These are phyloP conservation scores for Skeletonema menzelii DNA, from an alignment of 108 stramenopile genomes.

Conservation along the genomic window DNA sequence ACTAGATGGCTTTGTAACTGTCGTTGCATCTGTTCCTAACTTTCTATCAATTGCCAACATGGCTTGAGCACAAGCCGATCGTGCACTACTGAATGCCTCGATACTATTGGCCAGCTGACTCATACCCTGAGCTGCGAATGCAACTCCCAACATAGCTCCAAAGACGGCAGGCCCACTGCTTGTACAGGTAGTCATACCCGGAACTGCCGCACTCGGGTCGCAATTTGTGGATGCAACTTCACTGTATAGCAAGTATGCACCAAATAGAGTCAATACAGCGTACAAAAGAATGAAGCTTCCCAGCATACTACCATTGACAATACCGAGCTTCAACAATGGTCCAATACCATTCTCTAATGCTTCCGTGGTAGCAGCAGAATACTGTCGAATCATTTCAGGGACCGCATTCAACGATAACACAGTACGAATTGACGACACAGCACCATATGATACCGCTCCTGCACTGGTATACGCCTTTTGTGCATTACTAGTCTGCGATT, in stretches of 20 bases:
- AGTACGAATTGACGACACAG: constrained; percentile 49
- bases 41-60: constrained; percentile 60
- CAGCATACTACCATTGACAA: constrained; percentile 68
- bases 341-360: constrained; percentile 50
- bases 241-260: constrained; percentile 58
- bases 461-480: constrained; percentile 54
- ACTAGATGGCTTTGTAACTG: constrained; percentile 27
- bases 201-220: constrained; percentile 60
- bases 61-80: constrained; percentile 56
- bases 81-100: constrained; percentile 67
- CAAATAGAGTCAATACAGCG: constrained; percentile 63
- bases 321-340: constrained; percentile 47
- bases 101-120: constrained; percentile 59
- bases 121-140: constrained; percentile 71
- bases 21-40: constrained; percentile 39
- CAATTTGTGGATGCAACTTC: constrained; percentile 59
- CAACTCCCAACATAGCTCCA: constrained; percentile 73
- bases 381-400: constrained; percentile 45
- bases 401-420: constrained; percentile 54
- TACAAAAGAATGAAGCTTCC: constrained; percentile 67
- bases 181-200: constrained; percentile 38
- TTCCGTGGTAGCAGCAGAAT: constrained; percentile 50
- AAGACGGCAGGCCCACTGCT: constrained; percentile 61
- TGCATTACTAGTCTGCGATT: constrained; percentile 40
- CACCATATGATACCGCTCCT: constrained; percentile 29